Evolutionary conservation across 805 yeast genomes (phyloP).

Genomic region (Debaryomyces hansenii): DNA sequence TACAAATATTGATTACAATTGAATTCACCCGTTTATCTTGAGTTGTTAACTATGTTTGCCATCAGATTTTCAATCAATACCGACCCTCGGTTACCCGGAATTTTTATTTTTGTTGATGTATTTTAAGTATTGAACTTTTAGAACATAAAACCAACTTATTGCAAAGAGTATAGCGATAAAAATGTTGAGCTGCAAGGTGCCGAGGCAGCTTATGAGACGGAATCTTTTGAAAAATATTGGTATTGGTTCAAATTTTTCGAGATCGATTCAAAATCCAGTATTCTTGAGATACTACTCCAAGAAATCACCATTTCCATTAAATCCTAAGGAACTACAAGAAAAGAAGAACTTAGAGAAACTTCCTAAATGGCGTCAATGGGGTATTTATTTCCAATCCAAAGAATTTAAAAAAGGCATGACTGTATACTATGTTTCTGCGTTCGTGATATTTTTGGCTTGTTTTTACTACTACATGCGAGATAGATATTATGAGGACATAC

Average conservation of each 20-base stretch:
- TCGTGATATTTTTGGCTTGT: slow-evolving; percentile 53
- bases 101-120: neutral
- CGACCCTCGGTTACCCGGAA: neutral
- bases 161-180: neutral
- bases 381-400: slow-evolving; percentile 45
- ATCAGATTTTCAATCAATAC: slow-evolving; percentile 1
- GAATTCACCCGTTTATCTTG: neutral
- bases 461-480: slow-evolving; percentile 69
- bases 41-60: slow-evolving; percentile 2
- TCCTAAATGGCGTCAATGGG: slow-evolving; percentile 42
- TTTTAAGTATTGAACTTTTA: too few species aligned
- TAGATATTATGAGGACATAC: slow-evolving; percentile 63
- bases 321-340: slow-evolving; percentile 27
- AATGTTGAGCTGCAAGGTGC: neutral
- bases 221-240: neutral
- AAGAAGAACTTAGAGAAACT: slow-evolving; percentile 26
- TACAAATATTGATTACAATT: neutral
- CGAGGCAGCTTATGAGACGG: neutral
- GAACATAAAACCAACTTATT: too few species aligned
- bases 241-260: neutral
- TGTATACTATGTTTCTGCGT: slow-evolving; percentile 60
- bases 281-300: neutral
- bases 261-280: neutral
- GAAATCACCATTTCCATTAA: slow-evolving; percentile 37
- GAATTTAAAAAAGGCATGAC: slow-evolving; percentile 61